phyloP scores from a whole-genome alignment of 2,329 filamentous ascomycete species.

The Pseudogymnoascus sp. region DNA sequence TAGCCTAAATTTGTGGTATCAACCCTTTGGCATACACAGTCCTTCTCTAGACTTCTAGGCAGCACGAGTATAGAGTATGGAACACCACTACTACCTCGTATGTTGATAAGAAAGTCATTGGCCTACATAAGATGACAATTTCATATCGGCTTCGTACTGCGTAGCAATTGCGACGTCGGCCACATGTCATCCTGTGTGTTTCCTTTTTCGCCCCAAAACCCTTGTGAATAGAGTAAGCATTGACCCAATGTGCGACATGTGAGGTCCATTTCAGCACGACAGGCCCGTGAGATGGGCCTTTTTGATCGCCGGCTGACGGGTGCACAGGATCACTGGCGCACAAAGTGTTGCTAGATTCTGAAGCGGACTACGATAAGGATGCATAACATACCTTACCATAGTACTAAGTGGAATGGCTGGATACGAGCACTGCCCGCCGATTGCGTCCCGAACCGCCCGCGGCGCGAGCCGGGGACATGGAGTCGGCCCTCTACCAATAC shows the following conservation, averaged over 20 bases:
- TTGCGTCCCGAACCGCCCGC: not conserved
- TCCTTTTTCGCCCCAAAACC: not conserved
- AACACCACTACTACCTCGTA: not conserved
- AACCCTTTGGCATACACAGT: not conserved
- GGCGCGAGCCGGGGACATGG: constrained; percentile 1
- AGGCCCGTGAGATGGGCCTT: not conserved
- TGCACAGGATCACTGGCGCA: not conserved
- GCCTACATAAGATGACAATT: not conserved
- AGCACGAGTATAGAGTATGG: not conserved
- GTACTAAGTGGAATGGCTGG: not conserved
- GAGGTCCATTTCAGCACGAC: not conserved
- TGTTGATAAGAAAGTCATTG: not conserved
- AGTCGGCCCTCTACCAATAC: not conserved
- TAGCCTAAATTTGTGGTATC: not conserved
- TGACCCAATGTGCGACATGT: not conserved
- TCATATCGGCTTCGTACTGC: constrained; percentile 6
- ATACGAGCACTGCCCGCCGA: not conserved
- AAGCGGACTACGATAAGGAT: not conserved
- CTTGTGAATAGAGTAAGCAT: not conserved
- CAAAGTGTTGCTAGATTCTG: not conserved
- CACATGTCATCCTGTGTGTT: not conserved
- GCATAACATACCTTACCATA: not conserved
- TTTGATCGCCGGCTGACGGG: not conserved
- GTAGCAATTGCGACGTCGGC: not conserved
- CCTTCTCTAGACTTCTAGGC: not conserved